Evolutionary conservation across 1,139 yeast genomes (phyloP).

Genomic region (Scheffersomyces titani): DNA sequence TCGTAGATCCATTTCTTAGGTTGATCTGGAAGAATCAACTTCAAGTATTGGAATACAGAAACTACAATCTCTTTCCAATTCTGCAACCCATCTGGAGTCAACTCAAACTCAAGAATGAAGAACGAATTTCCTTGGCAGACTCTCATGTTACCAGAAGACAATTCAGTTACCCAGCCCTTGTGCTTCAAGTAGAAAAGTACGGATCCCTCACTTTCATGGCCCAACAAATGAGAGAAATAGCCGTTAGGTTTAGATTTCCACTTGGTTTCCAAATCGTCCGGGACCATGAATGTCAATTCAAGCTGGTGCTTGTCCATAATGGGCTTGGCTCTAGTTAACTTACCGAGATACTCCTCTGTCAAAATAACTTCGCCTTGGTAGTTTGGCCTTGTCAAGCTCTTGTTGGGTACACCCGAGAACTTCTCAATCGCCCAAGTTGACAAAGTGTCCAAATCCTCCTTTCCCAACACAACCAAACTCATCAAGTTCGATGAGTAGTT

Average conservation of each 20-base stretch:
- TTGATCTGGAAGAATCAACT: conserved; percentile 48
- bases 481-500: conserved; percentile 76
- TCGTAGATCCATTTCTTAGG: conserved; percentile 63
- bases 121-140: conserved; percentile 70
- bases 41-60: conserved; percentile 69
- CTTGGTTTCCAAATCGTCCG: conserved; percentile 62
- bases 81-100: conserved; percentile 70
- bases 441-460: conserved; percentile 73
- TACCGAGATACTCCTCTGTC: conserved; percentile 48
- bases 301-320: conserved; percentile 76
- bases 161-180: conserved; percentile 76
- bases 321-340: conserved; percentile 69
- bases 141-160: conserved; percentile 73
- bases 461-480: conserved; percentile 84
- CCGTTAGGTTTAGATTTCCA: conserved; percentile 73
- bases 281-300: conserved; percentile 69
- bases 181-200: conserved; percentile 66
- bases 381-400: conserved; percentile 49
- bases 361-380: conserved; percentile 39
- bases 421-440: conserved; percentile 69
- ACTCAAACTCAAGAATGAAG: conserved; percentile 68
- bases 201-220: conserved; percentile 92
- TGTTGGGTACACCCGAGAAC: conserved; percentile 66
- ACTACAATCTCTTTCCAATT: conserved; percentile 63
- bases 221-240: conserved; percentile 77